Base-by-base conservation (phyloP, 805 yeast genomes). In the Sungouiella blattae region DNA sequence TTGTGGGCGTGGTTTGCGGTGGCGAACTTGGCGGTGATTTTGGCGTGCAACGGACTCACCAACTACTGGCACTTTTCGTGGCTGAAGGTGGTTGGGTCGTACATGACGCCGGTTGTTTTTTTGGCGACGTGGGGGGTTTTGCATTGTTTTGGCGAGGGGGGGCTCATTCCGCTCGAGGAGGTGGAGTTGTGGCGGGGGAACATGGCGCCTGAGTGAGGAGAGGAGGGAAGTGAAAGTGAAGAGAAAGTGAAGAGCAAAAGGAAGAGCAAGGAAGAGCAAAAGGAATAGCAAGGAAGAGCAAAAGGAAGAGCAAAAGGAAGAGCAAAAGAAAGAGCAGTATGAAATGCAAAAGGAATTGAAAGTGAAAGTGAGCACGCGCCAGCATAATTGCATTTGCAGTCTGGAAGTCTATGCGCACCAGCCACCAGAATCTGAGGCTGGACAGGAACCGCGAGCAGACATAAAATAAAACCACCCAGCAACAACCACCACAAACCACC, bases 161-260 rank as follows among this genome's bases (percentile, higher is more conserved):
- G 24, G 13, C 11, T 27, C 13, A 18, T 23, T 15, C 35, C 35
- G 12, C 6, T 35, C 21, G 14, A 21, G 11, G 24, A n/a, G 11
- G 30, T 40, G 7, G 40, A 31, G 7, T 6, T 33, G n/a, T 20
- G 12, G 16, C n/a, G 11, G 11, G 39, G 32, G 9, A 37, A 37
- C 26, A 23, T 26, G n/a, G n/a, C 18, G 4, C 4, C 11, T 14
- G 7, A 11, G n/a, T 8, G 17, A 11, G 23, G 12, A 11, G 33
- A 30, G 9, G 22, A 20, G 22, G 95, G 95, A 80, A 80, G 35
- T 53, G 9, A 20, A 20, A 20, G 6, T 6, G 22, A 18, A 26
- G 22, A 12, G 22, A 28, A 22, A 33, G 11, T 22, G 22, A 27
- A 21, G 32, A 28, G 20, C n/a, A 25, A 25, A 27, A 27, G 21